Evolutionary conservation across 1,284 basidiomycete genomes (phyloP).

Genomic region (Sporisorium scitamineum): DNA sequence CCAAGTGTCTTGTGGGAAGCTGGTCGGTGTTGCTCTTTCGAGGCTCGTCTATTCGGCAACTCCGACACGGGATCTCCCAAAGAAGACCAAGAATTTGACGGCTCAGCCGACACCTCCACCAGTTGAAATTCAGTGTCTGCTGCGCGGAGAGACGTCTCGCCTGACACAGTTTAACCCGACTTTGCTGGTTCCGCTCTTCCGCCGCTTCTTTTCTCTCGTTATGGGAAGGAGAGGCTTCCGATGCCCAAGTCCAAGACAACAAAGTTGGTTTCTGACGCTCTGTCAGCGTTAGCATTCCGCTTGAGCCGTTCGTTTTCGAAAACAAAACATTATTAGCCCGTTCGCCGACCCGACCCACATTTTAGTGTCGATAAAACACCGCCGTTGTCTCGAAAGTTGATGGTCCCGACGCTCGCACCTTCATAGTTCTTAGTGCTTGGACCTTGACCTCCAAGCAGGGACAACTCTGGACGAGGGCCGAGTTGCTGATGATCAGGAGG

Average conservation of each 20-base stretch:
- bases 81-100: background rate
- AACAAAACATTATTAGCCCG: background rate
- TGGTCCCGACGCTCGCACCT: background rate
- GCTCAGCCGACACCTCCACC: background rate
- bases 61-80: background rate
- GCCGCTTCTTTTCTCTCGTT: background rate
- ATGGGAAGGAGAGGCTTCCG: background rate
- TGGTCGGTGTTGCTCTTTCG: background rate
- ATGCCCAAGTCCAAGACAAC: background rate
- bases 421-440: background rate
- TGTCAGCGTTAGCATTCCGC: background rate
- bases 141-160: background rate
- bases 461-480: background rate
- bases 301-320: background rate
- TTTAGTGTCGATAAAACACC: background rate
- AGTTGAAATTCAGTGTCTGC: background rate
- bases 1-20: too few species aligned
- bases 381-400: background rate
- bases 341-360: background rate
- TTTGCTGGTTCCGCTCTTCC: too few species aligned
- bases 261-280: background rate
- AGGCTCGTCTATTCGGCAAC: background rate
- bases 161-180: background rate
- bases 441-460: background rate
- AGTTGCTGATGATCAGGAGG: background rate